These are phyloP conservation scores for Phytopythium kandeliae DNA, from an alignment of 352 stramenopile species.

Conservation along the genomic window DNA sequence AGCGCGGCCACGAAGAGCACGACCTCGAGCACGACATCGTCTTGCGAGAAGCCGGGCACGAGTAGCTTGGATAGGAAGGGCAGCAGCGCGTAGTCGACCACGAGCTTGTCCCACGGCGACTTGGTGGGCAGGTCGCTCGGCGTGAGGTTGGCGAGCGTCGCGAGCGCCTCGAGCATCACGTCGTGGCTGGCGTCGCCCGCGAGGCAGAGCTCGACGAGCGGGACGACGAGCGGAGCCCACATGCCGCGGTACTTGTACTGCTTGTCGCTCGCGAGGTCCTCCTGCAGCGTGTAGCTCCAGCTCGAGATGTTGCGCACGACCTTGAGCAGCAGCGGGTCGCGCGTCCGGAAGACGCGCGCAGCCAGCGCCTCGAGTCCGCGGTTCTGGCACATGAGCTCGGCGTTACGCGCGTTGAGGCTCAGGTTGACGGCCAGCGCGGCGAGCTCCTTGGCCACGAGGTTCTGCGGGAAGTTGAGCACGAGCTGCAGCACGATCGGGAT, in stretches of 20 bases:
- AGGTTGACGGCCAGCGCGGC: constrained; percentile 94
- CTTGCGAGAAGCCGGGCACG: constrained; percentile 88
- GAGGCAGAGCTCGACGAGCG: constrained; percentile 83
- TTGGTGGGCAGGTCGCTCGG: constrained; percentile 84
- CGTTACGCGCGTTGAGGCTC: constrained; percentile 86
- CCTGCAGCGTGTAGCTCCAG: constrained; percentile 91
- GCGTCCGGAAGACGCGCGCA: constrained; percentile 83
- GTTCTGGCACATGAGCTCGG: constrained; percentile 89
- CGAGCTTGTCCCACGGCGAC: constrained; percentile 85
- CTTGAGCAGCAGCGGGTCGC: constrained; percentile 93
- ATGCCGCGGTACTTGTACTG: constrained; percentile 90
- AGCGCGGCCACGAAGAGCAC: constrained; percentile 83
- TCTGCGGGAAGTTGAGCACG: constrained; percentile 92
- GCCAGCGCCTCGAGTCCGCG: constrained; percentile 86
- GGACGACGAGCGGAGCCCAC: constrained; percentile 89
- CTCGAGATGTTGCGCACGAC: constrained; percentile 89
- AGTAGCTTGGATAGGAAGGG: constrained; percentile 91
- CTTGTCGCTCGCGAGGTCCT: constrained; percentile 78
- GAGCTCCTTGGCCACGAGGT: constrained; percentile 90
- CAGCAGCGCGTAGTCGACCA: constrained; percentile 82
- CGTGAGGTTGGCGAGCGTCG: constrained; percentile 92
- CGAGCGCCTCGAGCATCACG: constrained; percentile 91
- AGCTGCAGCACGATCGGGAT: constrained; percentile 93
- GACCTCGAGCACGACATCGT: constrained; percentile 90
- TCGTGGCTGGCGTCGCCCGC: constrained; percentile 87